Conservation (phyloP, 208 protist species). For the Trypanosoma mega region DNA sequence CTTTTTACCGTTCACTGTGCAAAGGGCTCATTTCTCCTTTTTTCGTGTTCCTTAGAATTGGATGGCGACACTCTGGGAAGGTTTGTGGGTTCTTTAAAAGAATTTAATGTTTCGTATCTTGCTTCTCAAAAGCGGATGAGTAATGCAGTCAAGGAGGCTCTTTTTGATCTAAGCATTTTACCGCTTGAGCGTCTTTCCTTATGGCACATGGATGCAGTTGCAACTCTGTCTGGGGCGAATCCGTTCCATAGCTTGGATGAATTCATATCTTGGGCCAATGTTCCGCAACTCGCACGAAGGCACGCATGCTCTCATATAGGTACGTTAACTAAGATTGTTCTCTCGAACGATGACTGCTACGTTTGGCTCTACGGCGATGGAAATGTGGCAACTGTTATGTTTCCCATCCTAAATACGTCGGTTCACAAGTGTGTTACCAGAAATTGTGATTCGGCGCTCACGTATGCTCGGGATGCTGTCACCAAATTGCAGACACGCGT, state of each 20-base stretch:
- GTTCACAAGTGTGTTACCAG: not conserved
- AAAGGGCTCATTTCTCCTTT: constrained; percentile 18
- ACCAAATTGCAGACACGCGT: not conserved
- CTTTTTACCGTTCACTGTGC: not conserved
- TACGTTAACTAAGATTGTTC: constrained; percentile 8
- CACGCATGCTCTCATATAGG: constrained; percentile 9
- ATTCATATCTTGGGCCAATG: constrained; percentile 17
- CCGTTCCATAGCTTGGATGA: constrained; percentile 27
- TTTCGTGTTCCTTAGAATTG: constrained; percentile 27
- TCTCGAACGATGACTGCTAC: constrained; percentile 1
- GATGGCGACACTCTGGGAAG: constrained; percentile 6
- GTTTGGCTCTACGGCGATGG: constrained; percentile 24
- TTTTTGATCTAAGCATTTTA: constrained; percentile 25
- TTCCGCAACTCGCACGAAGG: not conserved
- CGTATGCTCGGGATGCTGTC: not conserved
- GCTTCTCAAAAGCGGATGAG: constrained; percentile 19
- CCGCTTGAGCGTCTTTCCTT: constrained; percentile 28
- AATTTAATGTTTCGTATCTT: constrained; percentile 17
- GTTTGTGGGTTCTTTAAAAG: constrained; percentile 14
- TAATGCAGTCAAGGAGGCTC: constrained; percentile 15
- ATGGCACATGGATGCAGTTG: not conserved
- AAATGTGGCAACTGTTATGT: constrained; percentile 16
- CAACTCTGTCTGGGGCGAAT: constrained; percentile 18
- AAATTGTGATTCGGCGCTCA: constrained; percentile 18
- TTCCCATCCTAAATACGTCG: constrained; percentile 14